These are phyloP conservation scores for Alternaria tenuissima DNA, from an alignment of 2,329 filamentous ascomycete genomes.

Conservation along the genomic window DNA sequence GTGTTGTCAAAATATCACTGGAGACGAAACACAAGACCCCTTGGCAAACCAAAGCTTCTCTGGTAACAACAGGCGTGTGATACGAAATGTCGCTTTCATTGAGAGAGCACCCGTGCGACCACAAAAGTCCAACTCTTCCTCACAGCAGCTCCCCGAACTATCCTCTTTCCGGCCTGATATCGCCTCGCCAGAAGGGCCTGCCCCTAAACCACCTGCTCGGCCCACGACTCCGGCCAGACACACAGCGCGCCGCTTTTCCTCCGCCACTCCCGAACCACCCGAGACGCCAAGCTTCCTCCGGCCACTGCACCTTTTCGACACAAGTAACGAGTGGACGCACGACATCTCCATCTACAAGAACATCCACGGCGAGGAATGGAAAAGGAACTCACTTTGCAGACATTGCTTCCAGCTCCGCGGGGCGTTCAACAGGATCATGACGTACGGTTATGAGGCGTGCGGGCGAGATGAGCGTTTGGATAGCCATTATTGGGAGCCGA, in stretches of 20 bases:
- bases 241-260: conserved; percentile 5
- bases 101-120: conserved; percentile 13
- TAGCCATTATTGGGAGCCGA: conserved; percentile 41
- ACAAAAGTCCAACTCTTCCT: not conserved
- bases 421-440: conserved; percentile 30
- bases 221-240: not conserved
- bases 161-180: conserved; percentile 24
- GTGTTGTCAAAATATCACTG: not conserved
- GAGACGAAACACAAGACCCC: not conserved
- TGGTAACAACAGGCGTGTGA: conserved; percentile 15
- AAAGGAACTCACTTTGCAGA: conserved; percentile 33
- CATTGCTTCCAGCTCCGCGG: conserved; percentile 40
- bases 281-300: conserved; percentile 35
- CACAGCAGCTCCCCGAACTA: conserved; percentile 8
- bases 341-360: conserved; percentile 39
- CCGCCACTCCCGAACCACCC: conserved; percentile 4
- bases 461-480: conserved; percentile 34
- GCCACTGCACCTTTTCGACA: conserved; percentile 40
- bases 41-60: not conserved
- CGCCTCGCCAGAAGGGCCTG: conserved; percentile 7
- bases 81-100: conserved; percentile 9
- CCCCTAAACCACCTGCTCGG: not conserved
- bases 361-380: conserved; percentile 34
- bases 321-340: conserved; percentile 1
- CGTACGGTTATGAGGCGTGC: conserved; percentile 41